Evolutionary conservation across 2,329 filamentous ascomycete species (phyloP), one percentile per base, ranked within the genome.

Genomic region (Paracoccidioides lutzii): DNA sequence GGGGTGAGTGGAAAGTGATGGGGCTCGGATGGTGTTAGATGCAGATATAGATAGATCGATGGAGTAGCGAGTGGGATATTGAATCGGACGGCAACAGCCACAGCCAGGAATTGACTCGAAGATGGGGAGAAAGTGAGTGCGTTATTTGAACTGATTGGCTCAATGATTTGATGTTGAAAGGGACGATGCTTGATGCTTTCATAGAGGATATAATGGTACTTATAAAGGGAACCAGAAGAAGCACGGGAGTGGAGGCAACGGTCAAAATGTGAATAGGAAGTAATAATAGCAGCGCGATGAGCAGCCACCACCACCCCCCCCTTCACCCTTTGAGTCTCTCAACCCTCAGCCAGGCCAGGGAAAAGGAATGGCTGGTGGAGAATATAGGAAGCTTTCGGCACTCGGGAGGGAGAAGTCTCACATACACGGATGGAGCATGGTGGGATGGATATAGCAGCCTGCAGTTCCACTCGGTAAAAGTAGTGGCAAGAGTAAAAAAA

Each of bases 281-380:
- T 5, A 40, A 40, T 40, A 10, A 40, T 40, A 4, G 10, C 7
- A 40, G n/a, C n/a, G 22, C 38, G 38, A 40, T 9, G 9, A 41
- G 5, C 40, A 44, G 42, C 42, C 40, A 52, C 40, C 42, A 15
- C 41, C 41, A 37, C 6, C 35, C 6, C 35, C 35, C 35, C 35
- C 35, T 10, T 37, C 35, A 37, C 22, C 22, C 22, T 22, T 22
- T 22, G 22, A 22, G 22, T 22, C 22, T 22, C 22, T 22, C 22
- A 22, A 22, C 22, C 22, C 22, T 22, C 22, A 37, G 35, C 35
- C 35, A 10, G 35, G 45, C 33, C 28, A 33, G 28, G 33, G 45
- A 48, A 30, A n/a, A 48, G 28, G 15, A 15, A n/a, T 12, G 60
- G 50, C 55, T 32, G 57, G 75, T 73, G 59, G 74, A 75, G 62